Base-by-base conservation (phyloP, 179 eudicot species). In the Gypsophila paniculata region DNA sequence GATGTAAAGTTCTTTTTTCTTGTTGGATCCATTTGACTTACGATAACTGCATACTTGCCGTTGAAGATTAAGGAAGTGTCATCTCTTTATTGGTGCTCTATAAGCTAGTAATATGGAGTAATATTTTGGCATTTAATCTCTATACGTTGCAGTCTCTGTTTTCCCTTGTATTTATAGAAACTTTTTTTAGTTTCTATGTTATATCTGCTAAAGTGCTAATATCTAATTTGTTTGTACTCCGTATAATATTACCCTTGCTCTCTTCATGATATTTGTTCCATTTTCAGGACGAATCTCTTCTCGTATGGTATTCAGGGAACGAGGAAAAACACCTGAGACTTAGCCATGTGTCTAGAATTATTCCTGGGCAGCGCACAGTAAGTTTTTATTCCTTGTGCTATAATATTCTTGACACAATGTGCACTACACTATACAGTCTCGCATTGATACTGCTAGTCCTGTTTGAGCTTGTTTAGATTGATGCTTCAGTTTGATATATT, bases 331-430 rank as follows among this genome's bases (percentile, higher is more conserved):
- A 85, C 73, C 88, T 93, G 58, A 93, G 85, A 77, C 87, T 93
- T 74, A 82, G 88, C 80, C 92, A 87, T 72, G 92, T 92, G 42
- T 82, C 95, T 65, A 85, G 86, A 82, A 90, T 93, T 74, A 86
- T 93, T 73, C 93, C 98, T 68, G 98, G 98, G 65, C 98, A 93
- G 82, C 96, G 96, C 69, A 93, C 98, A 38, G 98, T 93, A 85
- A 82, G 92, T 71, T 34, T 62, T 17, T n/a, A 7, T 14, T 32
- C n/a, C 72, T 44, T 64, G 38, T 25, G 54, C 62, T 26, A 18
- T 23, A 36, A 23, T 60, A 15, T 49, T 71, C 36, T 26, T 52
- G 66, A 51, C 23, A 15, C 52, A 32, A 21, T 53, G 55, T 69
- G 15, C n/a, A 0, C 29, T 52, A 54, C 25, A 34, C 57, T 39